Conservation (phyloP, 768 basidiomycete genomes). For the Panellus pusillus region DNA sequence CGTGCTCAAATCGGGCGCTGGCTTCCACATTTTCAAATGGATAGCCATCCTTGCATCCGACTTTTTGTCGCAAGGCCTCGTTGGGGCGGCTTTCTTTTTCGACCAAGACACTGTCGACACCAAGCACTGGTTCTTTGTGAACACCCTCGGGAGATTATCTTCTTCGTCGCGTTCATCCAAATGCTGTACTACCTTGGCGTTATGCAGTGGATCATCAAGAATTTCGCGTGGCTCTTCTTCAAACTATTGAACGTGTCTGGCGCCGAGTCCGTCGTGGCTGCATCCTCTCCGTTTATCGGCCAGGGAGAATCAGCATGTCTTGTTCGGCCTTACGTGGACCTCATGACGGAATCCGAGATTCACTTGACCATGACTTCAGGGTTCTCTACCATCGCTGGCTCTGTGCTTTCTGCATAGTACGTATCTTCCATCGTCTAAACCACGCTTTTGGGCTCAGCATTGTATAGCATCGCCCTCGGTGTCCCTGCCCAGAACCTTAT, state of each 20-base stretch:
- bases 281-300: conserved; percentile 92
- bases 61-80: conserved; percentile 67
- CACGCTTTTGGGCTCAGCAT: neutral
- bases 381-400: conserved; percentile 92
- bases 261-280: conserved; percentile 90
- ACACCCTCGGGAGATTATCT: conserved; percentile 81
- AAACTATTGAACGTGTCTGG: conserved; percentile 91
- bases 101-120: conserved; percentile 52
- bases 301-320: conserved; percentile 84
- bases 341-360: conserved; percentile 17
- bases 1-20: conserved; percentile 82
- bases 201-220: conserved; percentile 90
- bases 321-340: conserved; percentile 79
- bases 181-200: conserved; percentile 89
- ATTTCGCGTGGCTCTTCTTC: conserved; percentile 95
- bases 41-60: conserved; percentile 79
- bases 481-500: conserved; percentile 79
- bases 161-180: conserved; percentile 91
- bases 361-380: conserved; percentile 81
- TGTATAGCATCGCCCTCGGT: conserved; percentile 42
- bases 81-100: conserved; percentile 84
- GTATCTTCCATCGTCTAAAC: neutral
- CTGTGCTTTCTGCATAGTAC: conserved; percentile 85
- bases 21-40: conserved; percentile 83
- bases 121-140: conserved; percentile 86